Conservation (phyloP, 139 green algal species). For the Dunaliella primolecta region DNA sequence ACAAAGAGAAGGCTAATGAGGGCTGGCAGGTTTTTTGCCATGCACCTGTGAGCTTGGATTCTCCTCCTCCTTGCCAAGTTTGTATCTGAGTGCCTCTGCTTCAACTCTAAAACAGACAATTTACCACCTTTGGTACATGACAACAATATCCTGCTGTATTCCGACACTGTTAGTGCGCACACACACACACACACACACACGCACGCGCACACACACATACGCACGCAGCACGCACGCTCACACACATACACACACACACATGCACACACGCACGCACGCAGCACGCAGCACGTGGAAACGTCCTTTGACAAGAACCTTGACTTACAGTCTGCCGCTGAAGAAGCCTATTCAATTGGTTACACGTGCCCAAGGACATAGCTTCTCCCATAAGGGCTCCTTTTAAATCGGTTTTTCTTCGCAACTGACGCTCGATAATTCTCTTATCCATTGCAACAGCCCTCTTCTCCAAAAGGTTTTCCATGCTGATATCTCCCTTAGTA, state of each 20-base stretch:
- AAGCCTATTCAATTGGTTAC: too few species aligned
- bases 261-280: background rate
- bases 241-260: conserved; percentile 22
- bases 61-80: too few species aligned
- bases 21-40: too few species aligned
- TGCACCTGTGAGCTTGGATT: too few species aligned
- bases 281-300: background rate
- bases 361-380: too few species aligned
- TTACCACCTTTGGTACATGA: too few species aligned
- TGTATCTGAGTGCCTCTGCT: too few species aligned
- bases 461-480: too few species aligned
- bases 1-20: too few species aligned
- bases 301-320: too few species aligned
- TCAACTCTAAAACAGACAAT: background rate
- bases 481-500: too few species aligned
- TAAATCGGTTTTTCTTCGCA: background rate
- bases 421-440: background rate
- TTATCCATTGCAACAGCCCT: background rate
- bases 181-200: conserved; percentile 19
- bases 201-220: background rate
- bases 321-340: background rate
- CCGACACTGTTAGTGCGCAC: background rate
- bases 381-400: background rate
- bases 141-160: background rate
- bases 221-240: background rate